These are phyloP conservation scores for Themeda triandra DNA, from an alignment of 176 grass and related monocot genomes.

Conservation along the genomic window DNA sequence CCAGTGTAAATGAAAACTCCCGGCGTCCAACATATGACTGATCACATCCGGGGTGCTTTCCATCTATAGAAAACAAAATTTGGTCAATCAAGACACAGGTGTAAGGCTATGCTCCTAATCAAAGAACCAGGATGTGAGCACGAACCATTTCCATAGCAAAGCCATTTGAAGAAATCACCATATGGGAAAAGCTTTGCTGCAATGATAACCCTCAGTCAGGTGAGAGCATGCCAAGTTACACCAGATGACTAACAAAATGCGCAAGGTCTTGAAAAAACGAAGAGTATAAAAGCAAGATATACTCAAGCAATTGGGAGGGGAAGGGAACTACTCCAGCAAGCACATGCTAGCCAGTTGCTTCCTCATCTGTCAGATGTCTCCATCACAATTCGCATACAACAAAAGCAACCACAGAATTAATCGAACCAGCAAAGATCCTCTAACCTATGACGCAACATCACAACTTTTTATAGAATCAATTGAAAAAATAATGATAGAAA, in stretches of 20 bases:
- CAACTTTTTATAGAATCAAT: background rate
- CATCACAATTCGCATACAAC: background rate
- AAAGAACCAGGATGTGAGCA: background rate
- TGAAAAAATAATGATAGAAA: background rate
- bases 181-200: slow-evolving; percentile 85
- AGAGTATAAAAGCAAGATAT: background rate
- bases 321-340: background rate
- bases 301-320: background rate
- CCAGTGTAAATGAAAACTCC: slow-evolving; percentile 91
- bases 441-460: background rate
- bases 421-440: background rate
- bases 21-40: slow-evolving; percentile 71
- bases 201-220: background rate
- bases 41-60: slow-evolving; percentile 88
- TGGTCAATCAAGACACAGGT: background rate
- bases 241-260: background rate
- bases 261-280: background rate
- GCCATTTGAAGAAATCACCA: slow-evolving; percentile 78
- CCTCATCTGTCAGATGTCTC: background rate
- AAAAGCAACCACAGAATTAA: background rate
- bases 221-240: background rate
- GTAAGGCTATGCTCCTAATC: background rate
- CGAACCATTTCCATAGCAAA: slow-evolving; percentile 93
- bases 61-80: slow-evolving; percentile 47
- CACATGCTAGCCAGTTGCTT: background rate